phyloP scores from a whole-genome alignment of 441 rosid species.

The Viola pubescens region DNA sequence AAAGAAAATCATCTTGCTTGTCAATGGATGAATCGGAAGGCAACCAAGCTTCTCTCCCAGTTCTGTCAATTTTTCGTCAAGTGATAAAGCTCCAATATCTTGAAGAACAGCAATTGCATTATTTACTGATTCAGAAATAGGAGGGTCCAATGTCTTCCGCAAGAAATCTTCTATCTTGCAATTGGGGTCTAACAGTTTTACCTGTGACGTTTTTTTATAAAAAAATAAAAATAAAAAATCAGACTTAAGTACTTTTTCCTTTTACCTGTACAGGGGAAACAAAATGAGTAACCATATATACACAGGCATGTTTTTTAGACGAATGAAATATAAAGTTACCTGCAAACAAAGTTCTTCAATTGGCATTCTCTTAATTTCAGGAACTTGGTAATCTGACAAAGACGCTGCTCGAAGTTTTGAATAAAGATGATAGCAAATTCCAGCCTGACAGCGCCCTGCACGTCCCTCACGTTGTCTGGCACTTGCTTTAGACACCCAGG shows the following conservation, averaged over 20 bases:
- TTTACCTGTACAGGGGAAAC: background rate
- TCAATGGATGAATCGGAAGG: constrained; percentile 90
- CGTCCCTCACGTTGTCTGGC: constrained; percentile 96
- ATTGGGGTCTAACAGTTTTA: constrained; percentile 78
- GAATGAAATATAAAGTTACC: constrained; percentile 32
- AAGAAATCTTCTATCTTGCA: constrained; percentile 65
- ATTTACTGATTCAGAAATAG: constrained; percentile 57
- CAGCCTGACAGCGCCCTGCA: constrained; percentile 98
- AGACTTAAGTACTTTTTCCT: background rate
- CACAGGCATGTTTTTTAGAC: no score
- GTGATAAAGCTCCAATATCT: constrained; percentile 84
- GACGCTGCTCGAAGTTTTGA: constrained; percentile 75
- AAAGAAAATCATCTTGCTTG: constrained; percentile 90
- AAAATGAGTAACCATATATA: background rate
- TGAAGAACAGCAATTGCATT: constrained; percentile 73
- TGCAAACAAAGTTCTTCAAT: constrained; percentile 95
- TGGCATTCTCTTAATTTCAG: constrained; percentile 92
- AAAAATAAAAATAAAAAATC: background rate
- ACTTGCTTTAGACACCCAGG: constrained; percentile 96
- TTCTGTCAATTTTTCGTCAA: constrained; percentile 71
- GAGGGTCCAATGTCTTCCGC: constrained; percentile 84
- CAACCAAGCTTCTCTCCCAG: constrained; percentile 86
- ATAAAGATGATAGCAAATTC: constrained; percentile 89
- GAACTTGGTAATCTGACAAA: constrained; percentile 75
- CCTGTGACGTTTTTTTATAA: constrained; percentile 30